Conservation (phyloP, 768 basidiomycete species). For the Mycena galopus region DNA sequence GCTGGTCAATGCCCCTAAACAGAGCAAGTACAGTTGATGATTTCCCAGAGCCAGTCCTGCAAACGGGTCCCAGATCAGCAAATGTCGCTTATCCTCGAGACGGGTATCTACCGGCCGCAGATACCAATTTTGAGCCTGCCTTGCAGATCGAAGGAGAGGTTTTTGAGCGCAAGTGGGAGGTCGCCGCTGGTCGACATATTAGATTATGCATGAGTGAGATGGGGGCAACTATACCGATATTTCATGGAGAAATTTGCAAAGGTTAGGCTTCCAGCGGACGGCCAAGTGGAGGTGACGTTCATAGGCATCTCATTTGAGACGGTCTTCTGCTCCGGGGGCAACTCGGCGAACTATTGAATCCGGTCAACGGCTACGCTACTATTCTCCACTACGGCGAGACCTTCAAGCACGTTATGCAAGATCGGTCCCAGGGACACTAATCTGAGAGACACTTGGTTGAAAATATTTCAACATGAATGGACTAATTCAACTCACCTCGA, state of each 20-base stretch:
- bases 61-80: not conserved
- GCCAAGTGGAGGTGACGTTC: slow-evolving; percentile 11
- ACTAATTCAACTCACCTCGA: not conserved
- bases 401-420: not conserved
- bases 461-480: not conserved
- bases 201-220: not conserved
- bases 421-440: slow-evolving; percentile 15
- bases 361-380: slow-evolving; percentile 23
- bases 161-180: slow-evolving; percentile 24
- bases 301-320: not conserved
- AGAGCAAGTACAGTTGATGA: slow-evolving; percentile 27
- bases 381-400: slow-evolving; percentile 24
- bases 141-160: slow-evolving; percentile 15
- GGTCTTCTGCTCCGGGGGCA: slow-evolving; percentile 22
- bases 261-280: slow-evolving; percentile 5
- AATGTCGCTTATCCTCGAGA: no score
- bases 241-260: slow-evolving; percentile 23
- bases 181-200: not conserved
- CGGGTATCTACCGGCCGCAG: slow-evolving; percentile 30
- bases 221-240: slow-evolving; percentile 24
- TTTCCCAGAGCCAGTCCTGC: slow-evolving; percentile 32
- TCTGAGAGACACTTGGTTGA: not conserved
- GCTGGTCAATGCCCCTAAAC: slow-evolving; percentile 31
- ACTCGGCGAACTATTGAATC: slow-evolving; percentile 23
- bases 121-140: slow-evolving; percentile 23